Conservation (phyloP, 805 yeast species). For the Pichia scutulata region DNA sequence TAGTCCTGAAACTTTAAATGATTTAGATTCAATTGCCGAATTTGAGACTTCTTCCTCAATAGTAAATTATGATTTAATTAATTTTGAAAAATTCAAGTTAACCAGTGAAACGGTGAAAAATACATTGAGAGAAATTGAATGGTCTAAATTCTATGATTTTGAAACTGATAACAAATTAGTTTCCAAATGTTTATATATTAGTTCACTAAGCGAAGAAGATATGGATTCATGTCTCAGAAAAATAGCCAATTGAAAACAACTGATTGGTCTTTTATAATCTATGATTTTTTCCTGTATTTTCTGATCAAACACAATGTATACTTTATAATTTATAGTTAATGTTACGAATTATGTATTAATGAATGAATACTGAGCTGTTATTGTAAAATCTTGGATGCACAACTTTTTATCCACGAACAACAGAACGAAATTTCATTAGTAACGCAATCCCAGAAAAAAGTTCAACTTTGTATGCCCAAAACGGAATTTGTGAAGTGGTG, state of each 20-base stretch:
- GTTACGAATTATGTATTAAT: not conserved
- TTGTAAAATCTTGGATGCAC: not conserved
- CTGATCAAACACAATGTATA: not conserved
- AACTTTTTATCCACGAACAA: not conserved
- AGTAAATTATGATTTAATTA: conserved; percentile 42
- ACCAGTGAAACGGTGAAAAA: conserved; percentile 72
- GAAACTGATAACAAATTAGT: conserved; percentile 53
- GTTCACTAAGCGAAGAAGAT: conserved; percentile 66
- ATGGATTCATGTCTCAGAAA: conserved; percentile 37
- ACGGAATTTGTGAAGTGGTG: not conserved
- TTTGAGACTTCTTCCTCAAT: conserved; percentile 10
- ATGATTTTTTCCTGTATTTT: not conserved
- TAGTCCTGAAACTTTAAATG: conserved; percentile 7
- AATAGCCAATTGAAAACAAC: conserved; percentile 6
- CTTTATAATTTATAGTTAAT: not conserved
- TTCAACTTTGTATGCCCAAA: not conserved
- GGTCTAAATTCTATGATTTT: conserved; percentile 65
- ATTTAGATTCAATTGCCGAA: conserved; percentile 1
- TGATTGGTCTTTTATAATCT: not conserved
- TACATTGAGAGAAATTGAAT: conserved; percentile 73
- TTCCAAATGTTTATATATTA: conserved; percentile 78
- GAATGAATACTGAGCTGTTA: not conserved
- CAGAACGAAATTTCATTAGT: no score
- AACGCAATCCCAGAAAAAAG: no score
- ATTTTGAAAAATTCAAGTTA: conserved; percentile 69